Percentiles rank a stretch among this genome's conserved stretches.
These are phyloP conservation scores for Talaromyces proteolyticus DNA, from an alignment of 495 filamentous ascomycete species.

Conservation along the genomic window DNA sequence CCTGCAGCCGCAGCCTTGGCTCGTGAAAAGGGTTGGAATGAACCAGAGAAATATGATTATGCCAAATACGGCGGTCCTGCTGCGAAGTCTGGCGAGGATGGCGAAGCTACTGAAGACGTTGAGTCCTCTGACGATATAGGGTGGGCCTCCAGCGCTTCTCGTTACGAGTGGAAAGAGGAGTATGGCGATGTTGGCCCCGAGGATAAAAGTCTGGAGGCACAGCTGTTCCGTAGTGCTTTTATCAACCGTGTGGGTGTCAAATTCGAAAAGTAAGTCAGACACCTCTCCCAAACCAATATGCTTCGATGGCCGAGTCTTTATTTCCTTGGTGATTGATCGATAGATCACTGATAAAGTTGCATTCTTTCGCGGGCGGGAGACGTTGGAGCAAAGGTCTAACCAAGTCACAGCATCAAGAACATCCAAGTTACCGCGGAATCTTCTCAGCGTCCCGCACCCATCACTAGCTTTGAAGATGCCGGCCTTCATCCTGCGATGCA, in stretches of 20 bases:
- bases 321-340: too few relatives aligned
- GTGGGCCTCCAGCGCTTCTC: slow-evolving; percentile 53
- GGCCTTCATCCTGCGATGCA: slow-evolving; percentile 81
- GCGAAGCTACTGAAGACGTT: slow-evolving; percentile 10
- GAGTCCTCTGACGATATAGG: slow-evolving; percentile 13
- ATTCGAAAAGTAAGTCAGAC: slow-evolving; percentile 29
- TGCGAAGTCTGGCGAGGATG: slow-evolving; percentile 11
- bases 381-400: too few relatives aligned
- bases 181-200: slow-evolving; percentile 78
- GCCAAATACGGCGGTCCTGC: slow-evolving; percentile 30
- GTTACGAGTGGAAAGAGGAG: slow-evolving; percentile 84
- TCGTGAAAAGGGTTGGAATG: slow-evolving; percentile 46
- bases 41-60: slow-evolving; percentile 49
- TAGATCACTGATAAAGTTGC: too few relatives aligned
- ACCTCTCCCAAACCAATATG: too few relatives aligned
- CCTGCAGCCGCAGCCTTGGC: slow-evolving; percentile 22
- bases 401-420: slow-evolving; percentile 18
- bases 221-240: slow-evolving; percentile 59
- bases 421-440: slow-evolving; percentile 28
- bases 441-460: slow-evolving; percentile 21
- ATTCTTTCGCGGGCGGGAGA: too few relatives aligned
- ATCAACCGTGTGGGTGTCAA: slow-evolving; percentile 35
- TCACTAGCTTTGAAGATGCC: slow-evolving; percentile 57
- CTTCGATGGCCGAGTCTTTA: too few relatives aligned
- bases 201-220: slow-evolving; percentile 58